phyloP scores from a whole-genome alignment of 352 stramenopile species.

The Phytopythium delawarense region DNA sequence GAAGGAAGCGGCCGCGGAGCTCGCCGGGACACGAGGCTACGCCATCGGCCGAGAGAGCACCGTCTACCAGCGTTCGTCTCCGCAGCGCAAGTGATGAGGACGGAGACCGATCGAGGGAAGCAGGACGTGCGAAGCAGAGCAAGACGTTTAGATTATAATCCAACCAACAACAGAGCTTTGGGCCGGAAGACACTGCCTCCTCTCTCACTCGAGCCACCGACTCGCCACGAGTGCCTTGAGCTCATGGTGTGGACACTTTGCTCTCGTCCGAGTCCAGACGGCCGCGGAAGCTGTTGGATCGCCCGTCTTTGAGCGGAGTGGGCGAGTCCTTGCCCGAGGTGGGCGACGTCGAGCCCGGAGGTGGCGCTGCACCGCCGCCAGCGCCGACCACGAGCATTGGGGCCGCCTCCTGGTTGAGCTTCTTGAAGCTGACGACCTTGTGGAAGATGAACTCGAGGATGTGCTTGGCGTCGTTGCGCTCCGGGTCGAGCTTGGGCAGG shows the following conservation, averaged over 20 bases:
- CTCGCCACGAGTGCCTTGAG: not conserved
- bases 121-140: not conserved
- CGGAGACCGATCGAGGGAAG: not conserved
- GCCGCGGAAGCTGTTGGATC: constrained; percentile 16
- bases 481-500: constrained; percentile 61
- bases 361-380: constrained; percentile 4
- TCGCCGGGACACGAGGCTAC: constrained; percentile 48
- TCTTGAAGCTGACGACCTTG: constrained; percentile 93
- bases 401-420: constrained; percentile 74
- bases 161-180: not conserved
- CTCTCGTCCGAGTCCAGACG: constrained; percentile 46
- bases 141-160: not conserved
- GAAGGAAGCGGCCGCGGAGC: constrained; percentile 44
- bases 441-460: constrained; percentile 92
- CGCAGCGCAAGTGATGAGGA: constrained; percentile 3
- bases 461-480: constrained; percentile 82
- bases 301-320: constrained; percentile 3
- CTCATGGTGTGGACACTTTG: constrained; percentile 46
- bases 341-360: constrained; percentile 11
- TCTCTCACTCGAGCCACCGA: not conserved
- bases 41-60: constrained; percentile 53
- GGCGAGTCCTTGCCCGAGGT: constrained; percentile 20
- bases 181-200: not conserved
- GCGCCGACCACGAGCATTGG: constrained; percentile 11
- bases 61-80: constrained; percentile 44